These are phyloP conservation scores for Tetratostichococcus sp. DNA, from an alignment of 139 green algal genomes.

Conservation along the genomic window DNA sequence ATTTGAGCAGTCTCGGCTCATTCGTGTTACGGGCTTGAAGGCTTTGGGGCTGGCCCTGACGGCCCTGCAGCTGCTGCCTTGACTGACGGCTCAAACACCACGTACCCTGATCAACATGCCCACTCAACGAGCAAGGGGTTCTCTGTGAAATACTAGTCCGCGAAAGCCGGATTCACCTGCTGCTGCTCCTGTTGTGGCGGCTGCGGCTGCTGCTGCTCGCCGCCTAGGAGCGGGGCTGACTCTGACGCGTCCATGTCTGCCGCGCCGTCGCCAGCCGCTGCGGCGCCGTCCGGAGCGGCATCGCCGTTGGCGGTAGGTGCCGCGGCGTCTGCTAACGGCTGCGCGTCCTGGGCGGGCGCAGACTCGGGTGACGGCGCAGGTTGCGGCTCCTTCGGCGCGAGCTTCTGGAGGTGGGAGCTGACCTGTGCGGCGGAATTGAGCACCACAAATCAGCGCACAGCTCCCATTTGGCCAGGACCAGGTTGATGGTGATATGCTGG, in stretches of 20 bases:
- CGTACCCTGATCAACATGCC: no score
- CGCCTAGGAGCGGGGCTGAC: constrained; percentile 1
- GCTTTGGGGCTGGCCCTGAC: constrained; percentile 4
- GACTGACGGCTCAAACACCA: no score
- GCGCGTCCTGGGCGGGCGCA: constrained; percentile 10
- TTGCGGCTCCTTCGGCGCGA: not conserved
- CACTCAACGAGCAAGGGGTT: no score
- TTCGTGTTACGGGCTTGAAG: no score
- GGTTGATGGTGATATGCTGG: no score
- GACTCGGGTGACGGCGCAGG: not conserved
- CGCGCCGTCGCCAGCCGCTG: not conserved
- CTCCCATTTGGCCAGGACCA: no score
- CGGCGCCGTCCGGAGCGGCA: not conserved
- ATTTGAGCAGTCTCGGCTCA: no score
- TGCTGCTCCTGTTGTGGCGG: constrained; percentile 6
- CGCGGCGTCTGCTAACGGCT: constrained; percentile 15
- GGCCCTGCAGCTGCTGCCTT: no score
- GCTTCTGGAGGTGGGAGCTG: constrained; percentile 7
- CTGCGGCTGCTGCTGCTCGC: constrained; percentile 15
- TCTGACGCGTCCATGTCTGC: not conserved
- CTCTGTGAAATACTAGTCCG: no score
- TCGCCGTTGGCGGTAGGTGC: constrained; percentile 1
- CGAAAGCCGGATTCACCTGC: no score
- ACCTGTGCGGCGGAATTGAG: not conserved
- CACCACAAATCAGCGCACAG: no score